Percentiles rank a stretch among this genome's conserved stretches.
Conservation (phyloP, 179 eudicot species). For the Silene noctiflora region DNA sequence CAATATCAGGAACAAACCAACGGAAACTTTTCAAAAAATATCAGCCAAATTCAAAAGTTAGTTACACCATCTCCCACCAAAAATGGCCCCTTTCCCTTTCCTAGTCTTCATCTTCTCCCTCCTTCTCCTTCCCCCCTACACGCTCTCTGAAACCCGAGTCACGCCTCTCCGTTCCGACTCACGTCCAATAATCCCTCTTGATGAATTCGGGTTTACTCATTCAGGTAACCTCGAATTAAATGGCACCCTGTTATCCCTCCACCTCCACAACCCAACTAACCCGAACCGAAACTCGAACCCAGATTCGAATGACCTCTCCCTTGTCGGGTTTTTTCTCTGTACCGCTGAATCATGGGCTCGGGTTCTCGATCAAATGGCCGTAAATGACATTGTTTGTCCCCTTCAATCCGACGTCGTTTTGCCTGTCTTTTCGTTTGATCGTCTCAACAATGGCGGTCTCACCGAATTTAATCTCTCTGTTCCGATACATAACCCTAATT, state of each 20-base stretch:
- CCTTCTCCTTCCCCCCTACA: conserved; percentile 20
- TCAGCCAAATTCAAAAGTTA: conserved; percentile 4
- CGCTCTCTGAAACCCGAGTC: conserved; percentile 42
- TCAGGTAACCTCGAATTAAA: conserved; percentile 52
- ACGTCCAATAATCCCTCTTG: conserved; percentile 51
- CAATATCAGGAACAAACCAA: background rate
- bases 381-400: conserved; percentile 48
- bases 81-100: background rate
- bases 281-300: conserved; percentile 9
- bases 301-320: conserved; percentile 28
- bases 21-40: background rate
- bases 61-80: conserved; percentile 8
- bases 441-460: conserved; percentile 16
- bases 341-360: conserved; percentile 52
- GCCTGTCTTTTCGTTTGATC: conserved; percentile 37
- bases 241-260: conserved; percentile 40
- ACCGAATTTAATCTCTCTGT: conserved; percentile 21
- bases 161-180: conserved; percentile 44
- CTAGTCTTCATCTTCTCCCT: conserved; percentile 16
- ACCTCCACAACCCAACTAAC: conserved; percentile 16
- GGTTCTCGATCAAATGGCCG: conserved; percentile 43
- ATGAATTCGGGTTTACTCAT: conserved; percentile 69
- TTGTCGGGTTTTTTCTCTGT: conserved; percentile 58
- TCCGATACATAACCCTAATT: conserved; percentile 29
- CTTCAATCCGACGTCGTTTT: conserved; percentile 38